A percentile compares a stretch with the other conserved stretches of the same genome.
Conservation (phyloP, 768 basidiomycete genomes). For the Sistotremastrum niveocremeum region DNA sequence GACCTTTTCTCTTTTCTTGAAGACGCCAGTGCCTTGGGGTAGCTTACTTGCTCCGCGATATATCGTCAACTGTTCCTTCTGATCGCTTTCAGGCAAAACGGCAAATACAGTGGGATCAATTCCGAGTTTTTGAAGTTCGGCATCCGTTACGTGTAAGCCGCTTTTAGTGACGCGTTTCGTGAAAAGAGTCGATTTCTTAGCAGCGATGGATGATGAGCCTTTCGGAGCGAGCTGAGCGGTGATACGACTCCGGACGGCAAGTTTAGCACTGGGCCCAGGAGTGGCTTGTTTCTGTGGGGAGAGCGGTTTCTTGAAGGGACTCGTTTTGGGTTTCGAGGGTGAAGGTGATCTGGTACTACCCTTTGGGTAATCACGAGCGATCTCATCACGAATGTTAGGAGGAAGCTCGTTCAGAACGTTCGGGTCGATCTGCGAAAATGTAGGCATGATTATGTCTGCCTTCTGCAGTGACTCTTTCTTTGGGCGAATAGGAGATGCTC, state of each 20-base stretch:
- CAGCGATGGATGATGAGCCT: constrained; percentile 26
- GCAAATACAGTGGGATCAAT: constrained; percentile 66
- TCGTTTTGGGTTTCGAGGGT: background rate
- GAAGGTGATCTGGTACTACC: background rate
- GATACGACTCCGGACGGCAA: constrained; percentile 40
- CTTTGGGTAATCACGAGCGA: constrained; percentile 42
- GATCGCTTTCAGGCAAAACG: constrained; percentile 47
- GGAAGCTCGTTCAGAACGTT: constrained; percentile 61
- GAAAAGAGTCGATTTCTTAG: constrained; percentile 25
- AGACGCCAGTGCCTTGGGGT: constrained; percentile 1
- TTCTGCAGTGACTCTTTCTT: background rate
- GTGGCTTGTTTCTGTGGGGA: background rate
- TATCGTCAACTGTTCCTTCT: constrained; percentile 57
- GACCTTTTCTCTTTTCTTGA: constrained; percentile 8
- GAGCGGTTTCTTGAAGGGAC: background rate
- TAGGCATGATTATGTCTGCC: constrained; percentile 28
- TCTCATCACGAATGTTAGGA: constrained; percentile 50
- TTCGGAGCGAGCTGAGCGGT: constrained; percentile 51
- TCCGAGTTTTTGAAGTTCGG: constrained; percentile 46
- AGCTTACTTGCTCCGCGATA: constrained; percentile 4
- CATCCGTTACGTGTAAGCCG: constrained; percentile 33
- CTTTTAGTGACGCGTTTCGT: constrained; percentile 21
- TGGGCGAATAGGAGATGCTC: no score
- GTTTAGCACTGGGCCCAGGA: constrained; percentile 15
- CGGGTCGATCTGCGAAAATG: constrained; percentile 65